Percentiles rank a stretch among this genome's conserved stretches.
phyloP scores from a whole-genome alignment of 2,329 filamentous ascomycete species.

The Grosmannia penicillata region DNA sequence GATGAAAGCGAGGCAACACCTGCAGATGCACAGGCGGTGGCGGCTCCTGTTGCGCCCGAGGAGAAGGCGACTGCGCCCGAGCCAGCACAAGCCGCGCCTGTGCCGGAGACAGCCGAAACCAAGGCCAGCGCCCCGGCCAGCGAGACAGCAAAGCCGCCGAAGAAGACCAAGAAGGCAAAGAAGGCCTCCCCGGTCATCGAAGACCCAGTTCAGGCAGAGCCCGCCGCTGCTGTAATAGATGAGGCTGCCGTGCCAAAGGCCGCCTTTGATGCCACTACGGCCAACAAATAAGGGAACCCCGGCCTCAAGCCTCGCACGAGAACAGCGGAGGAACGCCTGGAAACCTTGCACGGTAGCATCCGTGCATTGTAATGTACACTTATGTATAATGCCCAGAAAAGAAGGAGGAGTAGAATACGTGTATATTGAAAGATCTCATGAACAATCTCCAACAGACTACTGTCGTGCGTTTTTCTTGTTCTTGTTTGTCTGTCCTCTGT shows the following conservation, averaged over 20 bases:
- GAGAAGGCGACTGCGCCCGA: not conserved
- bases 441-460: constrained; percentile 1
- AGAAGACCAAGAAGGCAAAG: not conserved
- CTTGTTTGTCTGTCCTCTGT: no score
- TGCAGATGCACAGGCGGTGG: no score
- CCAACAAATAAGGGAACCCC: not conserved
- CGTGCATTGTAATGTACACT: constrained; percentile 2
- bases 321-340: no score
- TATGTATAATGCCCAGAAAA: constrained; percentile 1
- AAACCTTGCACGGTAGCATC: no score
- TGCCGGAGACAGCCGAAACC: not conserved
- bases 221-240: not conserved
- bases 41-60: not conserved
- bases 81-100: not conserved
- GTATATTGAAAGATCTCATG: no score
- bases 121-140: not conserved
- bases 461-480: no score
- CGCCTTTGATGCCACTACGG: not conserved
- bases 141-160: not conserved
- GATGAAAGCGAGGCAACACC: not conserved
- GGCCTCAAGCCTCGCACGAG: no score
- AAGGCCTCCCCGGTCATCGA: not conserved
- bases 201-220: not conserved
- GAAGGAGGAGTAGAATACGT: not conserved
- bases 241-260: not conserved